phyloP scores from a whole-genome alignment of 2,329 filamentous ascomycete species.

The Colletotrichum sp. region DNA sequence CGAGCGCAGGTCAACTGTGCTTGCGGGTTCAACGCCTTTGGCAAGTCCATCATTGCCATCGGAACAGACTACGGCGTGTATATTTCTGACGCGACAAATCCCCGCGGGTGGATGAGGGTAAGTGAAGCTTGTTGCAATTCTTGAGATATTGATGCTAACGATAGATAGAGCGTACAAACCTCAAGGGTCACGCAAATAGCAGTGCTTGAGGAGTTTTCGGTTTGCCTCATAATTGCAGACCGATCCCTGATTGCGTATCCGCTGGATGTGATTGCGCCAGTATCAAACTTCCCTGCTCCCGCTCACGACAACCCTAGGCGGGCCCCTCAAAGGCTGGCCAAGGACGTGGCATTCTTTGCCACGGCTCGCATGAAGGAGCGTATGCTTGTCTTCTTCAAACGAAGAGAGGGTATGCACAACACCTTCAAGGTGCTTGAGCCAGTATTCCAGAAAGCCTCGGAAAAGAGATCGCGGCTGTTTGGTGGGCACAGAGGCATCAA shows the following conservation, averaged over 20 bases:
- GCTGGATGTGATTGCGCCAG: conserved; percentile 78
- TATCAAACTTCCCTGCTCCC: conserved; percentile 66
- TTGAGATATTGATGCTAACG: conserved; percentile 21
- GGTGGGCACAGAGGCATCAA: conserved; percentile 62
- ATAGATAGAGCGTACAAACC: conserved; percentile 72
- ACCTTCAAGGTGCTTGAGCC: conserved; percentile 98
- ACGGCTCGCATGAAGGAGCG: conserved; percentile 97
- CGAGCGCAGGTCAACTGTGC: conserved; percentile 90
- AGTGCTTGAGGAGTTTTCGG: conserved; percentile 92
- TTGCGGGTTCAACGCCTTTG: conserved; percentile 84
- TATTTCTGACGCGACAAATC: conserved; percentile 86
- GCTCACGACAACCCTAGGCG: conserved; percentile 76
- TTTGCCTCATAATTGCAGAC: conserved; percentile 91
- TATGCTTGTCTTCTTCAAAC: conserved; percentile 95
- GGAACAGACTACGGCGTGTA: conserved; percentile 96
- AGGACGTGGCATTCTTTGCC: conserved; percentile 96
- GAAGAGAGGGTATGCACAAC: conserved; percentile 88
- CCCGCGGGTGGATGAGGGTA: conserved; percentile 89
- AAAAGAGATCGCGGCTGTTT: conserved; percentile 77
- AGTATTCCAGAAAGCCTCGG: conserved; percentile 89
- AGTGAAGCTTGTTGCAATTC: conserved; percentile 36
- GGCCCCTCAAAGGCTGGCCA: conserved; percentile 90
- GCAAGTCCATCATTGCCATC: conserved; percentile 87
- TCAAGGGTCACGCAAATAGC: conserved; percentile 87
- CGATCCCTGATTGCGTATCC: conserved; percentile 93